A percentile compares a stretch with the other conserved stretches of the same genome.
Conservation (phyloP, 352 stramenopile genomes). For the Plasmopara viticola region DNA sequence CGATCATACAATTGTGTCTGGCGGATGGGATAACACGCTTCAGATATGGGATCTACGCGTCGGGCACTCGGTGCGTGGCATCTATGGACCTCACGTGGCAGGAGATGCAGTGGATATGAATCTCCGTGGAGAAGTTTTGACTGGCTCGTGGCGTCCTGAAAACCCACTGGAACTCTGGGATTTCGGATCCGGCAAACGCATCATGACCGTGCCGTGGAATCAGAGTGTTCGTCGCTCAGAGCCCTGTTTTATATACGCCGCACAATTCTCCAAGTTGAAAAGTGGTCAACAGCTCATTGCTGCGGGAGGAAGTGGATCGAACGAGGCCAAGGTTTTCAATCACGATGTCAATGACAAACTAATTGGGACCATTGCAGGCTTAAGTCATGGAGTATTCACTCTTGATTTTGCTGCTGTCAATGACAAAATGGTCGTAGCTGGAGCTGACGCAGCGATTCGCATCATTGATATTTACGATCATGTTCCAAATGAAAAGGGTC, state of each 20-base stretch:
- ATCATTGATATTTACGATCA: conserved; percentile 88
- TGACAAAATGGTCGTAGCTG: conserved; percentile 82
- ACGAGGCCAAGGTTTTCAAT: conserved; percentile 90
- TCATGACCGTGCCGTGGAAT: conserved; percentile 81
- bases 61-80: conserved; percentile 81
- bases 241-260: conserved; percentile 85
- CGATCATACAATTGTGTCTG: conserved; percentile 78
- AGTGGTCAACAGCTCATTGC: conserved; percentile 63
- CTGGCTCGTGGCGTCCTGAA: conserved; percentile 87
- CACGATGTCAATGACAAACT: conserved; percentile 59
- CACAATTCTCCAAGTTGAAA: conserved; percentile 77
- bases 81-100: conserved; percentile 89
- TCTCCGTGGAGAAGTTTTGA: conserved; percentile 69
- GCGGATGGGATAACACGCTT: conserved; percentile 91
- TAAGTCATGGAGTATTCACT: conserved; percentile 80
- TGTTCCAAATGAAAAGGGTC: conserved; percentile 52
- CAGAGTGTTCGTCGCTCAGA: conserved; percentile 70
- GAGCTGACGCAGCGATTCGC: conserved; percentile 79
- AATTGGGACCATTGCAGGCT: conserved; percentile 76
- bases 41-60: conserved; percentile 89
- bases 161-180: conserved; percentile 90
- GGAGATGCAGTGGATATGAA: conserved; percentile 78
- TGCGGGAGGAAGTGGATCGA: conserved; percentile 81
- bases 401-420: conserved; percentile 71
- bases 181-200: conserved; percentile 71